Evolutionary conservation across 495 filamentous ascomycete species (phyloP).

Genomic region (Cryomyces minteri): DNA sequence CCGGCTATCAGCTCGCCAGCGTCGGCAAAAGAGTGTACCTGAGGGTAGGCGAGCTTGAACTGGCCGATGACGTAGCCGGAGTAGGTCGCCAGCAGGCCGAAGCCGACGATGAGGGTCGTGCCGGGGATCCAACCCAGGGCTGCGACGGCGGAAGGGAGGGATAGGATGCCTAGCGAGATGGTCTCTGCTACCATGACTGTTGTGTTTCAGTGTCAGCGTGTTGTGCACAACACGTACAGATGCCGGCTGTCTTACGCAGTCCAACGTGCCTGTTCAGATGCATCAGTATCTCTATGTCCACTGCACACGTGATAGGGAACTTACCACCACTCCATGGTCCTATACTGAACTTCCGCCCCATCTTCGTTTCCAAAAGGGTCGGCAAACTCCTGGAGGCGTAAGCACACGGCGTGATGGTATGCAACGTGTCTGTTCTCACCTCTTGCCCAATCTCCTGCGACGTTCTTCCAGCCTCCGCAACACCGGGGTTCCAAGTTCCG

Average conservation of each 20-base stretch:
- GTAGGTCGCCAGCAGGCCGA: conserved; percentile 55
- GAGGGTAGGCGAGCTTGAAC: conserved; percentile 52
- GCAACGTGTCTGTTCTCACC: too few relatives aligned
- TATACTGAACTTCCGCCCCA: conserved; percentile 8
- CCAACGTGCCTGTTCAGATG: background rate
- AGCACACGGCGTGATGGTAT: too few relatives aligned
- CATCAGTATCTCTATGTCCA: background rate
- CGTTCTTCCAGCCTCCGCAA: too few relatives aligned
- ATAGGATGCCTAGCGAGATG: conserved; percentile 19
- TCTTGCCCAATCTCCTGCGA: too few relatives aligned
- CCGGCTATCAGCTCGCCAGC: conserved; percentile 28
- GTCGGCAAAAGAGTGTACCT: conserved; percentile 56
- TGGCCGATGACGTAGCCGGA: conserved; percentile 63
- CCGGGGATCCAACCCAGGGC: conserved; percentile 19
- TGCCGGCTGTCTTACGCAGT: background rate
- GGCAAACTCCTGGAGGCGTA: too few relatives aligned
- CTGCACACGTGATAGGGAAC: too few relatives aligned
- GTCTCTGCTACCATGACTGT: conserved; percentile 21
- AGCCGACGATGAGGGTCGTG: conserved; percentile 34
- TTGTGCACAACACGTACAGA: background rate
- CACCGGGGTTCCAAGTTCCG: too few relatives aligned
- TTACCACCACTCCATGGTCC: conserved; percentile 9
- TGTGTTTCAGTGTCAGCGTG: background rate
- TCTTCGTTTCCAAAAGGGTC: conserved; percentile 7
- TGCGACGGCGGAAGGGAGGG: conserved; percentile 13